phyloP scores from a whole-genome alignment of 2,329 filamentous ascomycete species.

The Elsinoe ampelina region DNA sequence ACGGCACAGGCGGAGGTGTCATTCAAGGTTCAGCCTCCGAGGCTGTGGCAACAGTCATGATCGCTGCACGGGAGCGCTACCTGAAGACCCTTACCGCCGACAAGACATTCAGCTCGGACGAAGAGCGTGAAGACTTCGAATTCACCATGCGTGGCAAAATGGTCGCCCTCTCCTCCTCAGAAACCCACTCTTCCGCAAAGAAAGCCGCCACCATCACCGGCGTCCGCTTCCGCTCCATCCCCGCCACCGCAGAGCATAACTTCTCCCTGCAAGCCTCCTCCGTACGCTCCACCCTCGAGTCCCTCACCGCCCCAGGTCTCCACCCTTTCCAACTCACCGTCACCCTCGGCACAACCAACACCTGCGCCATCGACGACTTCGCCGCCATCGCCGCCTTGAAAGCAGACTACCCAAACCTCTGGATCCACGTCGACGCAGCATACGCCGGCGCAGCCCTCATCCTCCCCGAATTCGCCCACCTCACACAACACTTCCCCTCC shows the following conservation, averaged over 20 bases:
- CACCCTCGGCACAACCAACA: constrained; percentile 77
- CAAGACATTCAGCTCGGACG: constrained; percentile 33
- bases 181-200: constrained; percentile 73
- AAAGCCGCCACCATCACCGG: constrained; percentile 83
- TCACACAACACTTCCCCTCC: constrained; percentile 50
- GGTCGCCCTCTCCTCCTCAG: constrained; percentile 70
- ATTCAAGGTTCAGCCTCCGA: constrained; percentile 89
- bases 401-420: constrained; percentile 52
- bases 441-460: constrained; percentile 83
- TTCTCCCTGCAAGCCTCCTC: constrained; percentile 61
- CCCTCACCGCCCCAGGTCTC: constrained; percentile 58
- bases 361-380: constrained; percentile 80
- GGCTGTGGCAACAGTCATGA: constrained; percentile 75
- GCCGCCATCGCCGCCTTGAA: constrained; percentile 53
- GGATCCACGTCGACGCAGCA: constrained; percentile 90
- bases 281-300: constrained; percentile 53
- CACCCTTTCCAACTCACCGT: constrained; percentile 81
- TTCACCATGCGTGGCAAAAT: constrained; percentile 59
- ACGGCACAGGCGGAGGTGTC: constrained; percentile 75
- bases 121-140: constrained; percentile 60
- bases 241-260: constrained; percentile 51
- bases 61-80: constrained; percentile 75
- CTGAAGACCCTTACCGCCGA: constrained; percentile 54
- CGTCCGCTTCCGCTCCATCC: constrained; percentile 64
- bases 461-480: constrained; percentile 67